Base-by-base conservation (phyloP, 2,329 filamentous ascomycete genomes). In the Xylariaceae sp. region DNA sequence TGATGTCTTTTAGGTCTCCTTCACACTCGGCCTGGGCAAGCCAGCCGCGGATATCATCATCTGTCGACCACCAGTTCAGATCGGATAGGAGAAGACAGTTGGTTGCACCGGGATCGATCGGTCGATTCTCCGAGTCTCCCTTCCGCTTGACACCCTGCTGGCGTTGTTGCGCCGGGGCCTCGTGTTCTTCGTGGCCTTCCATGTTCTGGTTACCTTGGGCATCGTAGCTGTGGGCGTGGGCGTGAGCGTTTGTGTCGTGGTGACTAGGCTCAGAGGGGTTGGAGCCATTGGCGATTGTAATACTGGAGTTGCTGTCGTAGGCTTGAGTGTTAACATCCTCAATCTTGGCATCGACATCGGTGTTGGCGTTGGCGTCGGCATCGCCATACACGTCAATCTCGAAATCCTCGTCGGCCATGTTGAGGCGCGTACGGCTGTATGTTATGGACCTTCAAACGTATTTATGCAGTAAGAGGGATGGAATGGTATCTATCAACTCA, bases 21-120 rank as follows among this genome's bases (percentile, higher is more conserved):
- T 97, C 94, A 63, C 84, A 89, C 2, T 81, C 82, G n/a, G 87
- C 89, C 61, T 88, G 80, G 61, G 85, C 84, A 29, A 88, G 79
- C 89, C 91, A 96, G 49, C 87, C 88, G 51, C 94, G 87, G 54
- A 99, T 83, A 64, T 97, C 91, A 67, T 99, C 94, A 68, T 99
- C 94, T 2, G 88, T 95, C 32, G 86, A 91, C 92, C 92, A 97
- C 94, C 94, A 99, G 70, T 89, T 88, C 7, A 99, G 77, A 48
- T 97, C 94, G 2, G 89, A 91, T 51, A 97, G 83, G 70, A 95
- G 84, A 32, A 97, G 74, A 0, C 91, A 91, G 29, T 84, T 77
- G 1, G 82, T 85, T 1, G 83, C 82, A 53, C 75, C 75, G 2
- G 79, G 76, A 58, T 86, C 83, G 48, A 84, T 75, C 3, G 79